Evolutionary conservation across 176 grass and related monocot genomes (phyloP).

Genomic region (Raddia guianensis): DNA sequence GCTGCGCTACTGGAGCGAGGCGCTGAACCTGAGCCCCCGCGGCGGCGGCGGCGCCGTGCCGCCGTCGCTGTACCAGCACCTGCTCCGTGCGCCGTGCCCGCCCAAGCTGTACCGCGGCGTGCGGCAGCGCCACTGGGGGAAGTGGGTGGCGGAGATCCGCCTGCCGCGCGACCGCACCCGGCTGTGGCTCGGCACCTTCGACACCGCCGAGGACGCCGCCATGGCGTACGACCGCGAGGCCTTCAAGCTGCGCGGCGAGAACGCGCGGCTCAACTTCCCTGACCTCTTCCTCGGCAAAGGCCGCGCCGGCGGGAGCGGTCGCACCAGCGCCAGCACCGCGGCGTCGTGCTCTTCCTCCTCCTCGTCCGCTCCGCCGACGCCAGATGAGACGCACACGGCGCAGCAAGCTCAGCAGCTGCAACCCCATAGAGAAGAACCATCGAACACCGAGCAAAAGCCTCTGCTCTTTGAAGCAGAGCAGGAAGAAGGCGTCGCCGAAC

Average conservation of each 20-base stretch:
- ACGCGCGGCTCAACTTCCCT: conserved; percentile 91
- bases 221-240: conserved; percentile 97
- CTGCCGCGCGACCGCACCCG: conserved; percentile 84
- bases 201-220: conserved; percentile 97
- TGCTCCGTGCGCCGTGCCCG: conserved; percentile 45
- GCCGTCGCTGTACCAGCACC: conserved; percentile 54
- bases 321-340: conserved; percentile 45
- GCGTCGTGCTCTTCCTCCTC: conserved; percentile 59
- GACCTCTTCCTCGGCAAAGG: conserved; percentile 80
- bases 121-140: conserved; percentile 96
- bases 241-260: conserved; percentile 85
- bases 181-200: conserved; percentile 96
- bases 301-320: conserved; percentile 48
- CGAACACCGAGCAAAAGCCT: conserved; percentile 21
- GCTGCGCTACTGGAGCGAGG: conserved; percentile 74
- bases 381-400: conserved; percentile 25
- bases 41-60: conserved; percentile 50
- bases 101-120: conserved; percentile 92
- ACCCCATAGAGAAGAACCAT: not conserved
- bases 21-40: conserved; percentile 75
- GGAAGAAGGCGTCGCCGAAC: conserved; percentile 22
- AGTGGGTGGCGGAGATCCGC: conserved; percentile 99
- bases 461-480: conserved; percentile 38
- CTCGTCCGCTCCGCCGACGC: conserved; percentile 46
- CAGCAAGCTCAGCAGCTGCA: conserved; percentile 35